A percentile compares a stretch with the other conserved stretches of the same genome.
These are phyloP conservation scores for Claviceps monticola DNA, from an alignment of 2,329 filamentous ascomycete species.

Conservation along the genomic window DNA sequence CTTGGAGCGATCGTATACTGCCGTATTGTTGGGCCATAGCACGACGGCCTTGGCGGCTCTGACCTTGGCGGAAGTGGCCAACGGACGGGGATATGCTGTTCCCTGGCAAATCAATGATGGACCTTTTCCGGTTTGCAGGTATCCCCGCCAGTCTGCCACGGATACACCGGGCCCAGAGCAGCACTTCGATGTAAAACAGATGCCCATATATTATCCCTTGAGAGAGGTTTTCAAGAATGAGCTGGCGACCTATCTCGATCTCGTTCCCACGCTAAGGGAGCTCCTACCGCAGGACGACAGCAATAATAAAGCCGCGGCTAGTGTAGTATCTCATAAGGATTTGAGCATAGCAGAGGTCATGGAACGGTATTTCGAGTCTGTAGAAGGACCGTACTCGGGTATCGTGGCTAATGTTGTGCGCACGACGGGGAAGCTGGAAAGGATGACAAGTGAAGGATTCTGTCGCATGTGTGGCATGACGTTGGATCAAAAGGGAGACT, in stretches of 20 bases:
- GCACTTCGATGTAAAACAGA: constrained; percentile 12
- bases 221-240: constrained; percentile 79
- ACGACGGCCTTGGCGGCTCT: constrained; percentile 80
- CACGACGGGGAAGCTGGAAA: constrained; percentile 69
- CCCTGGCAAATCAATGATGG: constrained; percentile 77
- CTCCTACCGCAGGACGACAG: constrained; percentile 27
- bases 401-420: constrained; percentile 93
- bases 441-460: constrained; percentile 23
- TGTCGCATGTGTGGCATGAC: constrained; percentile 61
- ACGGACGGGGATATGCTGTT: constrained; percentile 73
- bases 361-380: constrained; percentile 66
- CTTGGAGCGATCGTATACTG: constrained; percentile 44
- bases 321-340: constrained; percentile 53
- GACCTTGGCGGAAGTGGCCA: constrained; percentile 76
- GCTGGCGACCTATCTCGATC: constrained; percentile 49
- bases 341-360: constrained; percentile 87
- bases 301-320: constrained; percentile 14
- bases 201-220: constrained; percentile 59
- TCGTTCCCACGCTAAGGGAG: constrained; percentile 37
- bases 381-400: constrained; percentile 75
- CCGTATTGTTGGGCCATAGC: constrained; percentile 69
- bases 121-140: constrained; percentile 23
- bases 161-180: constrained; percentile 9
- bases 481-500: constrained; percentile 48
- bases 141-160: constrained; percentile 10